Conservation (phyloP, 148 eudicot genomes). For the Cornus controversa region DNA sequence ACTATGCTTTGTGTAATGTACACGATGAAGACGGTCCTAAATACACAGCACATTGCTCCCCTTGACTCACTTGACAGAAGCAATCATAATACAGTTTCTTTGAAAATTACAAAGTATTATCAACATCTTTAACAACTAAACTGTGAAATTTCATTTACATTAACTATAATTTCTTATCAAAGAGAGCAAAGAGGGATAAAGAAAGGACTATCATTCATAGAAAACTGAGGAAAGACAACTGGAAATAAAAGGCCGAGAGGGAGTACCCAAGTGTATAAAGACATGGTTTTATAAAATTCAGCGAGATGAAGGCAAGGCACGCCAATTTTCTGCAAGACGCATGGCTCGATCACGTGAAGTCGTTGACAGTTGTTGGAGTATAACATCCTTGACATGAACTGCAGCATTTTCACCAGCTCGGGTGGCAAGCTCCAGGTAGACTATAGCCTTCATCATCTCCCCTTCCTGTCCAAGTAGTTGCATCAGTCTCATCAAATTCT, state of each 20-base stretch:
- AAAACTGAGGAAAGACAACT: neutral
- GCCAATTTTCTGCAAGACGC: conserved; percentile 72
- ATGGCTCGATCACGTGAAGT: conserved; percentile 54
- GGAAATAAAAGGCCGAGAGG: neutral
- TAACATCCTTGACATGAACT: conserved; percentile 58
- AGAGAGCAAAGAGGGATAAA: neutral
- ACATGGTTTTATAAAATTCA: conserved; percentile 13
- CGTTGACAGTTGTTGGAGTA: conserved; percentile 60
- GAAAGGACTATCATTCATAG: neutral
- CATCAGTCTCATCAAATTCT: conserved; percentile 2
- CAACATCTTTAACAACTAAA: too few species aligned
- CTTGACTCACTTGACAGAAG: too few species aligned
- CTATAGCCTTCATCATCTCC: conserved; percentile 71
- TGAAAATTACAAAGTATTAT: too few species aligned
- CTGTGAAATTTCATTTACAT: too few species aligned
- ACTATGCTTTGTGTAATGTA: too few species aligned
- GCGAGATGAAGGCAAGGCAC: conserved; percentile 60
- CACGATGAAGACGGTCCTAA: neutral
- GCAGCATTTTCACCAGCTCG: conserved; percentile 83
- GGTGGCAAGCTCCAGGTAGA: conserved; percentile 81
- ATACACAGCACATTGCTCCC: neutral
- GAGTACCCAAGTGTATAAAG: neutral
- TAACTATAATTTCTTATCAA: too few species aligned
- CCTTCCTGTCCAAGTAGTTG: conserved; percentile 62
- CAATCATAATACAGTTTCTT: too few species aligned